These are phyloP conservation scores for Aegilops bicornis DNA, from an alignment of 176 grass and related monocot genomes.

Conservation along the genomic window DNA sequence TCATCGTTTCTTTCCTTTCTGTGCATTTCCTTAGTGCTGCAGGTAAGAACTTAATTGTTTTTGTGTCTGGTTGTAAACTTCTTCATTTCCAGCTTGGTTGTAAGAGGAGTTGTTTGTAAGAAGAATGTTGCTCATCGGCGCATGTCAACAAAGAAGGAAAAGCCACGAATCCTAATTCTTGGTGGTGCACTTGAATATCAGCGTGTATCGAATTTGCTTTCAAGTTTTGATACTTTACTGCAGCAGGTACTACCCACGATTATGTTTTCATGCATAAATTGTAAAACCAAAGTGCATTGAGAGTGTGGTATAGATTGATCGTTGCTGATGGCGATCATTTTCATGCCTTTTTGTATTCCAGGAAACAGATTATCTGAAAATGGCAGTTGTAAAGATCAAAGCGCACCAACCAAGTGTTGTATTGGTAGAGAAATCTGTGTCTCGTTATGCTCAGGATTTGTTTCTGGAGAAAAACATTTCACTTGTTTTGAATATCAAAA, in stretches of 20 bases:
- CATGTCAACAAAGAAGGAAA: slow-evolving; percentile 76
- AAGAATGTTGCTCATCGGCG: slow-evolving; percentile 95
- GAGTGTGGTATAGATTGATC: background rate
- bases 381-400: slow-evolving; percentile 98
- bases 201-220: slow-evolving; percentile 93
- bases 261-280: slow-evolving; percentile 6
- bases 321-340: slow-evolving; percentile 29
- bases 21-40: slow-evolving; percentile 24
- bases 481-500: slow-evolving; percentile 95
- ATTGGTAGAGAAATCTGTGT: slow-evolving; percentile 94
- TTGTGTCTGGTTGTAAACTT: slow-evolving; percentile 4
- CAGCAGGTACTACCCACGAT: slow-evolving; percentile 68
- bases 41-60: slow-evolving; percentile 23
- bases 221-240: slow-evolving; percentile 98
- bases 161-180: slow-evolving; percentile 80
- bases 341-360: slow-evolving; percentile 36
- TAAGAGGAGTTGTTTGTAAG: slow-evolving; percentile 98
- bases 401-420: slow-evolving; percentile 88
- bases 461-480: slow-evolving; percentile 92
- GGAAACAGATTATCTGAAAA: slow-evolving; percentile 98
- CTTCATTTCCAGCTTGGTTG: slow-evolving; percentile 62
- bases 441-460: slow-evolving; percentile 87
- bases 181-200: slow-evolving; percentile 98
- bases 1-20: slow-evolving; percentile 15
- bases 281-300: slow-evolving; percentile 12